Base-by-base conservation (phyloP, 2,329 filamentous ascomycete species). In the Elsinoe ampelina region DNA sequence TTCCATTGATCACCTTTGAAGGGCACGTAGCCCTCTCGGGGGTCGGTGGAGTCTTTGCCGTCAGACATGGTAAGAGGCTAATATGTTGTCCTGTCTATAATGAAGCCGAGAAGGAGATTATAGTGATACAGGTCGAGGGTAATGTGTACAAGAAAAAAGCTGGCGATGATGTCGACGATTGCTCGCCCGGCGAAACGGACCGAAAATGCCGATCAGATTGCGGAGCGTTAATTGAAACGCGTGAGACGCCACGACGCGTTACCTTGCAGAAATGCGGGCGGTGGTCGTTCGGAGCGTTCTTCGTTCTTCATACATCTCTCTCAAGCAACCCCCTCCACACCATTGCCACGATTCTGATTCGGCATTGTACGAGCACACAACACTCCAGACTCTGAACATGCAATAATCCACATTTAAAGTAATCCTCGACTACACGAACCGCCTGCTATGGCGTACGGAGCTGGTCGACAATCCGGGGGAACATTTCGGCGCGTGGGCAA, bases 381-480 rank as follows among this genome's bases (percentile, higher is more conserved):
- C 41, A 50, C 17, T 26, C 19, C 15, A 15, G 8, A 35, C 6
- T 17, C 17, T 35, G n/a, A 45, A 7, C n/a, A 45, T 45, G 41
- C 17, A 22, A n/a, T 45, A 30, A 45, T 5, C 6, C 19, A 45
- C 41, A 3, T 12, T 12, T 4, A 45, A 4, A 45, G 2, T 51
- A 35, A 30, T 13, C 13, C 3, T 32, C 38, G 7, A 10, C 7
- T 19, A 54, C 17, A 35, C 17, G 7, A 32, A 26, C 39, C 20
- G 17, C 19, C 26, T 66, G 64, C 62, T 63, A 78, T 78, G 75
- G 73, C 75, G 68, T 67, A 72, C 59, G 50, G 57, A 20, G 50
- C 50, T 50, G 51, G 57, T 69, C 74, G 64, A 74, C 75, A 65
- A 74, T 17, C 75, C 41, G 81, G 81, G n/a, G 59, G 62, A 26